Percentiles rank a stretch among this genome's conserved stretches.
phyloP scores from a whole-genome alignment of 352 stramenopile genomes.

The Plasmopara halstedii region DNA sequence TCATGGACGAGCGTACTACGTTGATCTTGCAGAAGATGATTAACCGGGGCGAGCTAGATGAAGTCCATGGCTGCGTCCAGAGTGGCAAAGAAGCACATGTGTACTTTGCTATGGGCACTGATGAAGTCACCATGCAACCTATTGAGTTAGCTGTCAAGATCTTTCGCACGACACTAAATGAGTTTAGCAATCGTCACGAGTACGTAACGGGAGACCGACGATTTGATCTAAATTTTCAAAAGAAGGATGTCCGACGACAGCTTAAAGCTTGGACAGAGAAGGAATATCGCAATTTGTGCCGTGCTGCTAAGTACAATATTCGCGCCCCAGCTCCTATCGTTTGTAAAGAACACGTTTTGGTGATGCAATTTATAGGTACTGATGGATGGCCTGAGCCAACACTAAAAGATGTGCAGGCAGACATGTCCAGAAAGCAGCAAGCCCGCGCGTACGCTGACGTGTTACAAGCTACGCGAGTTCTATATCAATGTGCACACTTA shows the following conservation, averaged over 20 bases:
- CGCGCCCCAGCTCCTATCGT: constrained; percentile 33
- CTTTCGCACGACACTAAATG: constrained; percentile 78
- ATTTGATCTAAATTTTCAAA: constrained; percentile 69
- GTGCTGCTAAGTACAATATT: constrained; percentile 38
- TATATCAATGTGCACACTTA: constrained; percentile 50
- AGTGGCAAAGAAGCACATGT: constrained; percentile 80
- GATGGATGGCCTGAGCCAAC: constrained; percentile 54
- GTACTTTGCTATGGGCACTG: constrained; percentile 58
- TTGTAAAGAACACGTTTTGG: constrained; percentile 60
- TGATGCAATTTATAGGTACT: constrained; percentile 63
- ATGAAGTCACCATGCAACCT: constrained; percentile 31
- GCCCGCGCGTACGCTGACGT: constrained; percentile 47
- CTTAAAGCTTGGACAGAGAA: constrained; percentile 75
- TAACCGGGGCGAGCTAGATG: constrained; percentile 53
- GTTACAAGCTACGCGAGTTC: constrained; percentile 30
- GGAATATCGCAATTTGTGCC: constrained; percentile 57
- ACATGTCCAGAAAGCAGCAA: constrained; percentile 47
- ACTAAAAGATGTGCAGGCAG: constrained; percentile 45
- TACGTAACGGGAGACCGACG: constrained; percentile 79
- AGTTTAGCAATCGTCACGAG: constrained; percentile 74
- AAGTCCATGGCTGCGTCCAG: constrained; percentile 70
- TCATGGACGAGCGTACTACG: constrained; percentile 70
- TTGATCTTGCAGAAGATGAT: constrained; percentile 70
- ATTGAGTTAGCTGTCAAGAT: constrained; percentile 61
- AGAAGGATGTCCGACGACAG: constrained; percentile 56